Evolutionary conservation across 768 basidiomycete genomes (phyloP).

Genomic region (Suillus brevipes): DNA sequence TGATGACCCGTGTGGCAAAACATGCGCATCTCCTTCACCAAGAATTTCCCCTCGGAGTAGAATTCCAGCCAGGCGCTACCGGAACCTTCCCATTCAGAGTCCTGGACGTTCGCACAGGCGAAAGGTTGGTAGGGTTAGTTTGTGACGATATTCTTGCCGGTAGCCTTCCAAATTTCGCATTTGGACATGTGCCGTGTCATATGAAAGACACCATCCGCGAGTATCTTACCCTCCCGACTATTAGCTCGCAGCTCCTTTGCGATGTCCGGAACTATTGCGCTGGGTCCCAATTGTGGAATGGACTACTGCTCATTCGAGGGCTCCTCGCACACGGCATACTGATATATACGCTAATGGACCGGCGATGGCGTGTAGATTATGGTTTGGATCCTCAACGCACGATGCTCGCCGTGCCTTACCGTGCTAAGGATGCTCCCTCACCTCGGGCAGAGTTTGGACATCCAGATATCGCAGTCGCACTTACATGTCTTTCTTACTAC

Average conservation of each 20-base stretch:
- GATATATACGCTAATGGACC: constrained; percentile 35
- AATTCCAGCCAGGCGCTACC: background rate
- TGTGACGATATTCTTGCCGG: constrained; percentile 21
- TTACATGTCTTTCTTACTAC: constrained; percentile 52
- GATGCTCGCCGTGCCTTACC: constrained; percentile 51
- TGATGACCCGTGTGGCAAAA: constrained; percentile 30
- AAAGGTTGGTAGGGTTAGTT: background rate
- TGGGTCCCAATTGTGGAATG: constrained; percentile 31
- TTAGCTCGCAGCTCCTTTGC: constrained; percentile 5
- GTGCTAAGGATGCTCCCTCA: constrained; percentile 53
- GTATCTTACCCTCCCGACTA: constrained; percentile 24
- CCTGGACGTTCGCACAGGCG: constrained; percentile 3
- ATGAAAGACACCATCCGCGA: constrained; percentile 18
- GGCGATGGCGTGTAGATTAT: constrained; percentile 54
- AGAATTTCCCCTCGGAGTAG: constrained; percentile 9
- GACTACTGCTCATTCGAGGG: constrained; percentile 46
- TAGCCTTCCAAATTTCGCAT: constrained; percentile 17
- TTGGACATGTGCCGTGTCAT: constrained; percentile 18
- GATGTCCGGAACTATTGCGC: constrained; percentile 15
- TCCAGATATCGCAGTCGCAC: constrained; percentile 46
- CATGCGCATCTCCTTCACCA: constrained; percentile 1
- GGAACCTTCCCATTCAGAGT: constrained; percentile 12
- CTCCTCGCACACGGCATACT: constrained; percentile 45
- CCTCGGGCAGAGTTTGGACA: constrained; percentile 51
- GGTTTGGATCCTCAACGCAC: constrained; percentile 45